Percentiles rank a stretch among this genome's conserved stretches.
These are phyloP conservation scores for Pseudocercospora pini-densiflorae DNA, from an alignment of 2,329 filamentous ascomycete species.

Conservation along the genomic window DNA sequence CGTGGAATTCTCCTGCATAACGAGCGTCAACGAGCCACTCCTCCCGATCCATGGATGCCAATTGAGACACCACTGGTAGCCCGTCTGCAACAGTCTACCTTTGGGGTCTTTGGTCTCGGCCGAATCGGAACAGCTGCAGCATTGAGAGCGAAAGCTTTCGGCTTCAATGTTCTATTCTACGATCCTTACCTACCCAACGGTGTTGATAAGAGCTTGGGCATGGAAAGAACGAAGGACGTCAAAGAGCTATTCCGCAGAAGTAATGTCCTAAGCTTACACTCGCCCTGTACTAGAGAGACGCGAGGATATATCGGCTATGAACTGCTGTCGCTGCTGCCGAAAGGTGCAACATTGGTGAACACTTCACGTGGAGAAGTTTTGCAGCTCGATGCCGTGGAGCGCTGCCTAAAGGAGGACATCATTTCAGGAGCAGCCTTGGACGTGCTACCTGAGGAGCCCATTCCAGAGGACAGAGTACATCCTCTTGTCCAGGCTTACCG, in stretches of 20 bases:
- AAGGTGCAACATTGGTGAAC: slow-evolving; percentile 38
- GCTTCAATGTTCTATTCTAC: slow-evolving; percentile 40
- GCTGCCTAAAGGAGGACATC: slow-evolving; percentile 34
- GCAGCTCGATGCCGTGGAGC: slow-evolving; percentile 37
- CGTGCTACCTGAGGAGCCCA: slow-evolving; percentile 41
- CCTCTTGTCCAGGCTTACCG: slow-evolving; percentile 37
- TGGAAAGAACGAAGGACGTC: slow-evolving; percentile 38
- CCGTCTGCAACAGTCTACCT: slow-evolving; percentile 33
- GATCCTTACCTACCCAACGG: slow-evolving; percentile 41
- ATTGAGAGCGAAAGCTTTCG: slow-evolving; percentile 39
- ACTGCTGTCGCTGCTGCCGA: slow-evolving; percentile 36
- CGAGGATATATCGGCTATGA: slow-evolving; percentile 35
- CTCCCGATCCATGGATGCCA: slow-evolving; percentile 38
- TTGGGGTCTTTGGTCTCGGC: slow-evolving; percentile 38
- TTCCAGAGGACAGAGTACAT: slow-evolving; percentile 36
- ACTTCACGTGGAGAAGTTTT: slow-evolving; percentile 40
- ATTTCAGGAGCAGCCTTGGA: slow-evolving; percentile 40
- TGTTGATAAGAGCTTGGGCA: slow-evolving; percentile 38
- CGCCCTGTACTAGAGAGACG: slow-evolving; percentile 73
- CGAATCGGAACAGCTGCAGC: slow-evolving; percentile 39
- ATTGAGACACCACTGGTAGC: slow-evolving; percentile 37
- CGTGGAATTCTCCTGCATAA: slow-evolving; percentile 39
- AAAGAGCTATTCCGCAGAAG: slow-evolving; percentile 45
- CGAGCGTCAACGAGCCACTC: slow-evolving; percentile 36
- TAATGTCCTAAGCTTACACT: slow-evolving; percentile 70